Evolutionary conservation across 768 basidiomycete species (phyloP).

Genomic region (Phylloporus sp.): DNA sequence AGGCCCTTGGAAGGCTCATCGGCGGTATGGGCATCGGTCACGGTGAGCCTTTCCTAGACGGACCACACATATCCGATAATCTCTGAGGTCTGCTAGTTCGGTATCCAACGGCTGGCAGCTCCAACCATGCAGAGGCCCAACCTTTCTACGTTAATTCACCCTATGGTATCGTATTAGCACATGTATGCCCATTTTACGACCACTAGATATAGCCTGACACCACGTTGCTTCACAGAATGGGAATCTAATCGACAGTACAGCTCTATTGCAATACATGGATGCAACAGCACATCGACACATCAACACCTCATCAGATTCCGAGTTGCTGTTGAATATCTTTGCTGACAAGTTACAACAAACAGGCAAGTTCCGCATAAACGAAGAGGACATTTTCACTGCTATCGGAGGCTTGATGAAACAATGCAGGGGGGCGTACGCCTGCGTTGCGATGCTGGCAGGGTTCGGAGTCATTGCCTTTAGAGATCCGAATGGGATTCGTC

Average conservation of each 20-base stretch:
- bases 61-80: slow-evolving; percentile 6
- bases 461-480: slow-evolving; percentile 98
- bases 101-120: slow-evolving; percentile 97
- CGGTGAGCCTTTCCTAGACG: slow-evolving; percentile 47
- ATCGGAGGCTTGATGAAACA: slow-evolving; percentile 85
- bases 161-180: slow-evolving; percentile 96
- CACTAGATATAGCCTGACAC: slow-evolving; percentile 1
- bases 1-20: slow-evolving; percentile 68
- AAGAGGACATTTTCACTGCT: slow-evolving; percentile 97
- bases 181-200: slow-evolving; percentile 52
- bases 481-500: slow-evolving; percentile 96
- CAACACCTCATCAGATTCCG: slow-evolving; percentile 98
- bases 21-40: slow-evolving; percentile 99
- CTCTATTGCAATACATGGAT: slow-evolving; percentile 91
- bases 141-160: slow-evolving; percentile 99
- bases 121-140: slow-evolving; percentile 95
- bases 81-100: slow-evolving; percentile 55
- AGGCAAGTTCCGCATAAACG: slow-evolving; percentile 98
- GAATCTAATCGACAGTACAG: slow-evolving; percentile 89
- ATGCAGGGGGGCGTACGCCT: slow-evolving; percentile 92
- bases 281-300: slow-evolving; percentile 96
- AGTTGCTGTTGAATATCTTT: slow-evolving; percentile 94
- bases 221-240: slow-evolving; percentile 68
- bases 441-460: slow-evolving; percentile 98
- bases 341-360: slow-evolving; percentile 97